Percentiles rank a stretch among this genome's conserved stretches.
Evolutionary conservation across 176 grass and related monocot species (phyloP).

Genomic region (Puccinellia tenuiflora): DNA sequence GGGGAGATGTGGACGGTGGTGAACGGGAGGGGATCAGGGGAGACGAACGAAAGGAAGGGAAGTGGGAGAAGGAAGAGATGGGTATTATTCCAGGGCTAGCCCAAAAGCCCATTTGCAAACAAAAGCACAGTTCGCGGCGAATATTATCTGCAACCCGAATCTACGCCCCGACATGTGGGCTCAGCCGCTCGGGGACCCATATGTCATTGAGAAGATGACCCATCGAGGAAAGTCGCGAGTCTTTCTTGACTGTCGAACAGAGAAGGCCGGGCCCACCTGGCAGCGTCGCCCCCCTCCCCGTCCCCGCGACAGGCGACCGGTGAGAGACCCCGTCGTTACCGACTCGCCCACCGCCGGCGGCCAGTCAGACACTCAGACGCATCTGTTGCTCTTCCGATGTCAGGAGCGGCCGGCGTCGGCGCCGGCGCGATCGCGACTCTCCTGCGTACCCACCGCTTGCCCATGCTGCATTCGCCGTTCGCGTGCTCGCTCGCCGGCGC

Average conservation of each 20-base stretch:
- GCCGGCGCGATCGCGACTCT: constrained; percentile 20
- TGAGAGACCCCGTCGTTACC: background rate
- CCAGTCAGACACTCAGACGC: background rate
- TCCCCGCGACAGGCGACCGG: background rate
- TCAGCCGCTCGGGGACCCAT: fast-evolving
- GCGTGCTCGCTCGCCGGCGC: background rate
- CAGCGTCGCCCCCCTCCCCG: background rate
- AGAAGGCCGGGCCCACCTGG: background rate
- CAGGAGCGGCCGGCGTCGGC: background rate
- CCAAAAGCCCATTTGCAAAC: background rate
- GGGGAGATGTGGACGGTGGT: background rate
- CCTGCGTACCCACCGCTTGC: background rate
- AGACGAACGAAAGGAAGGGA: background rate
- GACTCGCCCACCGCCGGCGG: background rate
- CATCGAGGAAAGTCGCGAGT: background rate
- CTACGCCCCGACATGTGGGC: background rate
- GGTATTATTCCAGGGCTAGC: background rate
- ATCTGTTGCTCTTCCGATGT: background rate
- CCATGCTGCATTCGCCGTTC: background rate
- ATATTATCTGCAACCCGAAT: background rate
- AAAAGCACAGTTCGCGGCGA: too few species aligned
- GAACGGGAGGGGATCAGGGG: background rate
- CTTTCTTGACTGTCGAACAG: background rate
- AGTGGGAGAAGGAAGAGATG: background rate
- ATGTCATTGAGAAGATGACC: background rate